Evolutionary conservation across 768 basidiomycete species (phyloP), one percentile per base, ranked within the genome.

Genomic region (Austroboletus eburneus): DNA sequence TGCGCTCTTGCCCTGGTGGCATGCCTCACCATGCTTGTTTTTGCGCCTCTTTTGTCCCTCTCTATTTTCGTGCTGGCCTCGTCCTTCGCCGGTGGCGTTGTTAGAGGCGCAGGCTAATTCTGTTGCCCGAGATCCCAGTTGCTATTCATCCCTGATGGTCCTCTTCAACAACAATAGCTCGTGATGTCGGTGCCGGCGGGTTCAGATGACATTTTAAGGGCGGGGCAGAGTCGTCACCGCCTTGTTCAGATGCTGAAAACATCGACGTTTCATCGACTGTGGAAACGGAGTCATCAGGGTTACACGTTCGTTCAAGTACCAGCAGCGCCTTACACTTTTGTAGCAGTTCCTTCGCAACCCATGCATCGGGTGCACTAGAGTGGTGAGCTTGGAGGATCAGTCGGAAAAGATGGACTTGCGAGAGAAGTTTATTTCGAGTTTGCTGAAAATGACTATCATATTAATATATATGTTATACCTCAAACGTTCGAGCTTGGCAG

Each of bases 41-140:
- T 55, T 12, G 24, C 47, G 24, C 50, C 50, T 18, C 9, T 32
- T 24, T 35, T 45, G 30, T n/a, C 56, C 23, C 29, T 58, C 21
- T 52, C 42, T 6, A 24, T 61, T 23, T 45, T 61, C 27, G 40
- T 34, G 14, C 25, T 50, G 33, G 34, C 36, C n/a, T 49, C 49
- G 21, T 52, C 23, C 13, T 50, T 39, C 25, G 36, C 38, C 17
- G 52, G 47, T 2, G 41, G 48, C 14, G 27, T 43, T 17, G 18
- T 54, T 20, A 34, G 23, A 48, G 20, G 25, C 21, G 17, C 23
- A 52, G 50, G 58, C 58, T 17, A 9, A 52, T 35, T 33, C 21
- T 8, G 10, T 29, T 17, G 10, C 39, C 8, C n/a, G n/a, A n/a
- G 32, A 34, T 25, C 25, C 17, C 4, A 2, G 38, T 16, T 30